Percentiles rank a stretch among this genome's conserved stretches.
These are phyloP conservation scores for Fagopyrum esculentum DNA, from an alignment of 148 eudicot genomes.

Conservation along the genomic window DNA sequence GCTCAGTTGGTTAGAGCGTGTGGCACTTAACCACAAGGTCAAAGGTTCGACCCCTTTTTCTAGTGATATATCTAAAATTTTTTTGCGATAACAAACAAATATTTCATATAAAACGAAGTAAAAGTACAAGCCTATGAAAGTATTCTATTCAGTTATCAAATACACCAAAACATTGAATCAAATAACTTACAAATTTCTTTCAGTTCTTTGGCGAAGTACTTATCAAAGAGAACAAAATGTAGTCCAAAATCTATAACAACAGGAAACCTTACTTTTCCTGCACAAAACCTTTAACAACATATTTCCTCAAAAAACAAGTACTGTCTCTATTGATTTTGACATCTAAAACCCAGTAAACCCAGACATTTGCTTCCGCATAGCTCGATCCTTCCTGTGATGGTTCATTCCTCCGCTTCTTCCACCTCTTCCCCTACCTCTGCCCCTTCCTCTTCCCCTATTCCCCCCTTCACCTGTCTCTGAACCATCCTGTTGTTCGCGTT, in stretches of 20 bases:
- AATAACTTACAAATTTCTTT: background rate
- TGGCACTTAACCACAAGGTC: slow-evolving; percentile 64
- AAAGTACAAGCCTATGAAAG: background rate
- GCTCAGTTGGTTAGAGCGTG: slow-evolving; percentile 59
- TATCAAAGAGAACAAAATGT: background rate
- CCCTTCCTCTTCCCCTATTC: slow-evolving; percentile 28
- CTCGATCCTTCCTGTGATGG: slow-evolving; percentile 56
- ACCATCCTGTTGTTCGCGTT: slow-evolving; percentile 24
- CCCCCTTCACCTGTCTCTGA: slow-evolving; percentile 39
- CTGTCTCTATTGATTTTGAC: background rate
- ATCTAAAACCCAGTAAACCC: slow-evolving; percentile 48
- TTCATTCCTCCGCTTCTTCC: slow-evolving; percentile 36
- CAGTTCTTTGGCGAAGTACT: background rate
- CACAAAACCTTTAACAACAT: background rate
- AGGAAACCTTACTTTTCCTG: background rate
- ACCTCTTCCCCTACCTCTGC: slow-evolving; percentile 36
- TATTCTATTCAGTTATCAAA: background rate
- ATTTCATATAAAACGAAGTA: background rate
- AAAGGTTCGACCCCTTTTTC: slow-evolving; percentile 53
- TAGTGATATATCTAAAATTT: slow-evolving; percentile 20
- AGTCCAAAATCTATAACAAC: background rate
- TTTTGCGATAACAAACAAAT: background rate
- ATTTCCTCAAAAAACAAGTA: background rate
- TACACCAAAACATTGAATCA: background rate
- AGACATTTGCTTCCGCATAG: slow-evolving; percentile 71